Conservation (phyloP, 164 flowering plant species). For the Chimonanthus praecox region DNA sequence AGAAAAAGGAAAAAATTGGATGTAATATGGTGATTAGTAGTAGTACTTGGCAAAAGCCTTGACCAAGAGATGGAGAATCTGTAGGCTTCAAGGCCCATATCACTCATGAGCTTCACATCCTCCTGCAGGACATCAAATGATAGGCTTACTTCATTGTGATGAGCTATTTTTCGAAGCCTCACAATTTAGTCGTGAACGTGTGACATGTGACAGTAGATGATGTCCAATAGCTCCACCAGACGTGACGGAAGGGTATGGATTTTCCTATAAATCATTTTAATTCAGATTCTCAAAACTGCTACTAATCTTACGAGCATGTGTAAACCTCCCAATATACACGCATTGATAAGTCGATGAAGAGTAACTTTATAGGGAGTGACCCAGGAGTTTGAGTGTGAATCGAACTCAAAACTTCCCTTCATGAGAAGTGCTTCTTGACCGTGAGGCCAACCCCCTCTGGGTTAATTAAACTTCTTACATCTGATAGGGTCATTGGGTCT, state of each 20-base stretch:
- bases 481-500: no score
- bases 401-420: no score
- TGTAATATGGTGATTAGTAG: not conserved
- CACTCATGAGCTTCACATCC: constrained; percentile 20
- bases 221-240: not conserved
- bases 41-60: constrained; percentile 15
- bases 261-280: not conserved
- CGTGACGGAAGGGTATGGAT: no score
- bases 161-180: not conserved
- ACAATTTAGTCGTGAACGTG: no score
- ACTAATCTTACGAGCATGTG: no score
- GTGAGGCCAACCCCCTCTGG: no score
- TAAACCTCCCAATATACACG: no score
- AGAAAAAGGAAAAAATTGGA: not conserved
- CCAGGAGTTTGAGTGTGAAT: no score
- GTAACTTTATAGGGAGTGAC: no score
- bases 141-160: not conserved
- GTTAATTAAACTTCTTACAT: no score
- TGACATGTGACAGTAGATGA: not conserved
- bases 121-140: constrained; percentile 12
- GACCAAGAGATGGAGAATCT: constrained; percentile 25
- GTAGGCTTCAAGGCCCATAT: constrained; percentile 14
- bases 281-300: not conserved
- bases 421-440: no score
- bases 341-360: no score